Evolutionary conservation across 805 yeast species (phyloP).

Genomic region (Phaffomyces opuntiae): DNA sequence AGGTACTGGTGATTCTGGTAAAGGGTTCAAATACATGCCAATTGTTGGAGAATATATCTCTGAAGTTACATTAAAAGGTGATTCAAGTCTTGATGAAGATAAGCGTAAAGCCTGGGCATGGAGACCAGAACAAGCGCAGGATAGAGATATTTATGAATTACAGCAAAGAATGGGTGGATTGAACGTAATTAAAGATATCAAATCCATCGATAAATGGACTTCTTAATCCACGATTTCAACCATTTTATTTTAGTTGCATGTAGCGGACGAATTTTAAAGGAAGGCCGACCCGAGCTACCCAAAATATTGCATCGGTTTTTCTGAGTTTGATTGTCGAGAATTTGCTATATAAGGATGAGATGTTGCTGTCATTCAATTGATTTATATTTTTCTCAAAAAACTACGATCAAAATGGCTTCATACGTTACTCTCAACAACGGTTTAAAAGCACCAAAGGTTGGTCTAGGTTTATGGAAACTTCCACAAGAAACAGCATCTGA

Average conservation of each 20-base stretch:
- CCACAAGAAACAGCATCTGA: slow-evolving; percentile 57
- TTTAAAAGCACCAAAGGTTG: slow-evolving; percentile 63
- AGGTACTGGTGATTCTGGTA: slow-evolving; percentile 33
- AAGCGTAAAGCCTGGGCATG: slow-evolving; percentile 26
- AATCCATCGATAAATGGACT: slow-evolving; percentile 11
- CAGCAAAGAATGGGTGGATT: slow-evolving; percentile 27
- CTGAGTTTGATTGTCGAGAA: too few species aligned
- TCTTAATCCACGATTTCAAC: not conserved
- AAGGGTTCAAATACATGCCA: slow-evolving; percentile 32
- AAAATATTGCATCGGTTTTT: too few species aligned
- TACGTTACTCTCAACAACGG: slow-evolving; percentile 47
- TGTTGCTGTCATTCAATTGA: too few species aligned
- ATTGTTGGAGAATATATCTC: slow-evolving; percentile 27
- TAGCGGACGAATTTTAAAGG: not conserved
- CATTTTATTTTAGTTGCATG: not conserved
- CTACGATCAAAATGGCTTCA: slow-evolving; percentile 21
- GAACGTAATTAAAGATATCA: slow-evolving; percentile 23
- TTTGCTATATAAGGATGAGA: too few species aligned
- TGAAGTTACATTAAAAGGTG: slow-evolving; percentile 26
- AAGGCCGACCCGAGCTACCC: not conserved
- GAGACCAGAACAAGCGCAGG: slow-evolving; percentile 28
- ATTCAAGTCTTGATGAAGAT: slow-evolving; percentile 20
- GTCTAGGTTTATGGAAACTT: slow-evolving; percentile 82
- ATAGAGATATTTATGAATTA: slow-evolving; percentile 20
- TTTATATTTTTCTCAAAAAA: not conserved